phyloP scores from a whole-genome alignment of 768 basidiomycete genomes.

The Boletellus ananas region DNA sequence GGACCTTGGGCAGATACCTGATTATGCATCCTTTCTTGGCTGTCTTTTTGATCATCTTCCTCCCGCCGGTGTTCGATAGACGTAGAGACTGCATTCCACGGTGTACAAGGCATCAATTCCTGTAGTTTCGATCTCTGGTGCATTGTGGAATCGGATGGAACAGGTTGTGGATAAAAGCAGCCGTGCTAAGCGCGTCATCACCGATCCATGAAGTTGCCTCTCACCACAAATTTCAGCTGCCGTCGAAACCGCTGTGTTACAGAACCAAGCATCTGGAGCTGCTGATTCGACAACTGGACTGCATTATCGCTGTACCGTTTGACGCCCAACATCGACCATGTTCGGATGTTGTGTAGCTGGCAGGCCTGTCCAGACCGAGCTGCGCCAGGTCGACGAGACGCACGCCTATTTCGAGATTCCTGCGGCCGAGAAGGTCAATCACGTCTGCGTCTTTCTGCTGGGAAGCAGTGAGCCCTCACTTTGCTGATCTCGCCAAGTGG shows the following conservation, averaged over 20 bases:
- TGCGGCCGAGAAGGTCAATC: conserved; percentile 71
- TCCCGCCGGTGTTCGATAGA: conserved; percentile 12
- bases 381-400: conserved; percentile 78
- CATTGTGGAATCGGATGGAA: conserved; percentile 6
- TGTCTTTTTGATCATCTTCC: conserved; percentile 7
- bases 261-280: not conserved
- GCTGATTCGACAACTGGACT: not conserved
- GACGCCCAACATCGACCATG: conserved; percentile 38
- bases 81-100: not conserved
- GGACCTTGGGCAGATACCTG: conserved; percentile 16
- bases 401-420: conserved; percentile 78
- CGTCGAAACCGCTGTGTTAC: not conserved
- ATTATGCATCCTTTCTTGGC: not conserved
- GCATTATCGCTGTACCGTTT: not conserved
- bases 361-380: conserved; percentile 72
- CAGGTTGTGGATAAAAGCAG: not conserved
- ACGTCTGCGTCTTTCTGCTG: conserved; percentile 79
- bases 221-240: conserved; percentile 3
- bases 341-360: conserved; percentile 81
- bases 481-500: not conserved
- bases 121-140: not conserved
- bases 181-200: conserved; percentile 2
- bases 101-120: not conserved
- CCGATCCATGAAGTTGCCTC: conserved; percentile 11
- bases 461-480: conserved; percentile 55